These are phyloP conservation scores for Lippia alba DNA, from an alignment of 305 asterid genomes.

Conservation along the genomic window DNA sequence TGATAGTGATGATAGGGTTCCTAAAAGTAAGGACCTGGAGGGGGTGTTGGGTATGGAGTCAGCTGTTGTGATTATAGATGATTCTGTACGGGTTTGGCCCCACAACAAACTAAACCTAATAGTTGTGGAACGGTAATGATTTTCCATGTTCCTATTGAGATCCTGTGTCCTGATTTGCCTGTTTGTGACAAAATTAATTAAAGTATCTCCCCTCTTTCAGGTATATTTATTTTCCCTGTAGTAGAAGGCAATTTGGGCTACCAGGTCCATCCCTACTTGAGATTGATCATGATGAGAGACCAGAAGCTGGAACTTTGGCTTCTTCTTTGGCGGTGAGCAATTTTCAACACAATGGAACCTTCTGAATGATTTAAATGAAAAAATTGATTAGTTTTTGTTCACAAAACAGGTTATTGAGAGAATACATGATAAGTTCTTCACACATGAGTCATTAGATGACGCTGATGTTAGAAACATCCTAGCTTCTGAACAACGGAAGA, in stretches of 20 bases:
- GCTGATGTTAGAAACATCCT: constrained; percentile 92
- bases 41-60: constrained; percentile 98
- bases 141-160: constrained; percentile 14
- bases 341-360: constrained; percentile 19
- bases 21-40: constrained; percentile 89
- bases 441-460: constrained; percentile 69
- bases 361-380: neutral
- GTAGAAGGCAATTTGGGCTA: constrained; percentile 94
- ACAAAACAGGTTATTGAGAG: constrained; percentile 77
- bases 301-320: constrained; percentile 95
- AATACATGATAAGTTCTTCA: constrained; percentile 75
- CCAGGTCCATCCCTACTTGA: constrained; percentile 95
- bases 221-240: constrained; percentile 94
- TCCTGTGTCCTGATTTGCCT: constrained; percentile 2
- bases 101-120: constrained; percentile 84
- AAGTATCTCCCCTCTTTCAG: constrained; percentile 44
- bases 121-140: constrained; percentile 82
- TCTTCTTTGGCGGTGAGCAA: constrained; percentile 82
- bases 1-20: constrained; percentile 86
- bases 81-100: constrained; percentile 96
- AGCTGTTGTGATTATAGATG: constrained; percentile 86
- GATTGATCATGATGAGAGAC: constrained; percentile 97
- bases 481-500: constrained; percentile 81
- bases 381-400: constrained; percentile 34
- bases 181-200: neutral